Evolutionary conservation across 2,329 filamentous ascomycete species (phyloP), one percentile per base, ranked within the genome.

Genomic region (Pseudocercospora cruenta): DNA sequence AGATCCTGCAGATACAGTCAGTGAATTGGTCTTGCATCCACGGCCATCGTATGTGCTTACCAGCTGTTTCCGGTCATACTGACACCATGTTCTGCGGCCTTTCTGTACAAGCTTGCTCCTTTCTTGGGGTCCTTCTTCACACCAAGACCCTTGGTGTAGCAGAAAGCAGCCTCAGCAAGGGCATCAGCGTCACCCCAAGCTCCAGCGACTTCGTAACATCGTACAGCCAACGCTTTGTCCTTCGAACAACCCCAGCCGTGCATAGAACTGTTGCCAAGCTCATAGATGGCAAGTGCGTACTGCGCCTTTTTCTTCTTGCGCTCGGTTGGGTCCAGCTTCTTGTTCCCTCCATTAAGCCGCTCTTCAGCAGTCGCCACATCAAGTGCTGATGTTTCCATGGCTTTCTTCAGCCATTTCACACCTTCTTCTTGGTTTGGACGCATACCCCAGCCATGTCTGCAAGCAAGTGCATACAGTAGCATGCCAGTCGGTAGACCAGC

Each of bases 11-110:
- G 14, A 14, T 33, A 49, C 49, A 61, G n/a, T 24, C 19, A 45
- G 39, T 24, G 24, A 19, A 58, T 24, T 7, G 26, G 33, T n/a
- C 19, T 7, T 2, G 24, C 12, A 19, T 21, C 24, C 31, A 21
- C 9, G 26, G 14, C 51, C 39, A 26, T 43, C 28, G 22, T n/a
- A 22, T 31, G 8, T 64, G 86, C 92, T 77, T 84, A 97, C 94
- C 95, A 99, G 83, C 93, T 97, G 78, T 98, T 98, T 63, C 95
- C 95, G 64, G 97, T 91, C 93, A 98, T 98, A 79, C 89, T 96
- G 84, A 97, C 94, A 6, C 95, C 95, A 80, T 95, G 95, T 24
- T 90, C 89, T 78, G 97, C 95, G 5, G 95, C 95, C 82, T 90
- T 86, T 22, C 95, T 90, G 78, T 98, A 98, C 74, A 95, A 93